Percentiles rank a stretch among this genome's conserved stretches.
These are phyloP conservation scores for Pythium myriotylum DNA, from an alignment of 352 stramenopile species.

Conservation along the genomic window DNA sequence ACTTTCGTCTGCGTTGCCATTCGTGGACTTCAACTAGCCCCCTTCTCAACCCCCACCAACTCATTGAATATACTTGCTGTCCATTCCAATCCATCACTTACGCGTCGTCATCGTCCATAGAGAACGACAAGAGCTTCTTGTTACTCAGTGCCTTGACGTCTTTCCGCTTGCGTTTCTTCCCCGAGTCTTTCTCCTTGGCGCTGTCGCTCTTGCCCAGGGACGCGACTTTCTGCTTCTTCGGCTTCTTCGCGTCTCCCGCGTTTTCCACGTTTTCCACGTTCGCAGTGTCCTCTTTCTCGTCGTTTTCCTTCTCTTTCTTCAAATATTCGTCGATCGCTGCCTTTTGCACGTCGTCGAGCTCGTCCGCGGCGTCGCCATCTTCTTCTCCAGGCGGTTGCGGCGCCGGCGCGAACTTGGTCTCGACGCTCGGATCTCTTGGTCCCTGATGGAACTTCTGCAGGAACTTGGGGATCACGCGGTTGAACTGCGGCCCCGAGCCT, in stretches of 20 bases:
- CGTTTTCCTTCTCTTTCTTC: constrained; percentile 44
- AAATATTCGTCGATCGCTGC: constrained; percentile 76
- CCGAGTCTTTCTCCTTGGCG: constrained; percentile 18
- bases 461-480: constrained; percentile 84
- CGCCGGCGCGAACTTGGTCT: constrained; percentile 68
- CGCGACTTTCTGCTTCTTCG: constrained; percentile 45
- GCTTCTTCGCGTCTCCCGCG: constrained; percentile 23
- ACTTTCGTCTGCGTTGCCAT: too few species aligned
- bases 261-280: constrained; percentile 10
- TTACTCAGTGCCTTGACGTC: constrained; percentile 58
- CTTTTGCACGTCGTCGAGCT: constrained; percentile 82
- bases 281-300: not conserved
- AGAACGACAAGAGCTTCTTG: constrained; percentile 83
- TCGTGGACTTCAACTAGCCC: too few species aligned
- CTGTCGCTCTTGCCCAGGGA: constrained; percentile 33
- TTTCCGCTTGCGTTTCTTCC: constrained; percentile 69
- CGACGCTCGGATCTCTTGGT: constrained; percentile 47
- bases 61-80: not conserved
- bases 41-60: not conserved
- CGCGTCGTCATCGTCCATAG: constrained; percentile 70
- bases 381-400: constrained; percentile 38
- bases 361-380: constrained; percentile 60
- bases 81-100: constrained; percentile 11
- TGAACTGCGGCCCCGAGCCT: constrained; percentile 71
- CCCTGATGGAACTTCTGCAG: constrained; percentile 69